Evolutionary conservation across 2,329 filamentous ascomycete species (phyloP).

Genomic region (Ilyonectria sp.): DNA sequence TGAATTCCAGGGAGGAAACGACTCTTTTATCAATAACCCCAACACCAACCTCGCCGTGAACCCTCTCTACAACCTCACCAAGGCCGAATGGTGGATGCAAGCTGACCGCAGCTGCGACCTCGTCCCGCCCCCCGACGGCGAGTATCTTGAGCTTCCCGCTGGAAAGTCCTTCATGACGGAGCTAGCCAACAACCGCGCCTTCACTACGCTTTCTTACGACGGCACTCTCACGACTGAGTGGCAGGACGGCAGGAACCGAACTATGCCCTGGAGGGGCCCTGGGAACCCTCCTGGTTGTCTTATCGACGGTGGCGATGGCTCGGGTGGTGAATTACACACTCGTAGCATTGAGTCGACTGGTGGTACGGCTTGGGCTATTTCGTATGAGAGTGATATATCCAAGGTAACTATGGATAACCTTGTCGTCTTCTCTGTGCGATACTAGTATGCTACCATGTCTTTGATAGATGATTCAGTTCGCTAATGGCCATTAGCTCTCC

Average conservation of each 20-base stretch:
- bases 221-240: constrained; percentile 57
- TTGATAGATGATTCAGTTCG: not conserved
- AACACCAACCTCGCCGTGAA: constrained; percentile 62
- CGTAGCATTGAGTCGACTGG: constrained; percentile 59
- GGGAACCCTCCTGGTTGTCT: constrained; percentile 45
- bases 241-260: constrained; percentile 63
- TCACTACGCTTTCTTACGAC: constrained; percentile 62
- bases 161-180: constrained; percentile 64
- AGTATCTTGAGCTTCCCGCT: constrained; percentile 62
- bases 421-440: constrained; percentile 64
- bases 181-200: constrained; percentile 64
- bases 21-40: constrained; percentile 51
- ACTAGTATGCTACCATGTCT: constrained; percentile 53
- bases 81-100: constrained; percentile 67
- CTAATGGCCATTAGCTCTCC: constrained; percentile 40
- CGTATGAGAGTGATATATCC: constrained; percentile 62
- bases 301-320: constrained; percentile 50
- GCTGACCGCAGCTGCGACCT: constrained; percentile 62
- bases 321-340: constrained; percentile 63
- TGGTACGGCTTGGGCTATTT: constrained; percentile 66
- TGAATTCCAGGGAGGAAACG: constrained; percentile 47
- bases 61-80: constrained; percentile 61
- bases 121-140: constrained; percentile 51
- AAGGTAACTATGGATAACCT: constrained; percentile 66
- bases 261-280: constrained; percentile 61